Base-by-base conservation (phyloP, 2,329 filamentous ascomycete species). In the Fusarium phyllophilum region DNA sequence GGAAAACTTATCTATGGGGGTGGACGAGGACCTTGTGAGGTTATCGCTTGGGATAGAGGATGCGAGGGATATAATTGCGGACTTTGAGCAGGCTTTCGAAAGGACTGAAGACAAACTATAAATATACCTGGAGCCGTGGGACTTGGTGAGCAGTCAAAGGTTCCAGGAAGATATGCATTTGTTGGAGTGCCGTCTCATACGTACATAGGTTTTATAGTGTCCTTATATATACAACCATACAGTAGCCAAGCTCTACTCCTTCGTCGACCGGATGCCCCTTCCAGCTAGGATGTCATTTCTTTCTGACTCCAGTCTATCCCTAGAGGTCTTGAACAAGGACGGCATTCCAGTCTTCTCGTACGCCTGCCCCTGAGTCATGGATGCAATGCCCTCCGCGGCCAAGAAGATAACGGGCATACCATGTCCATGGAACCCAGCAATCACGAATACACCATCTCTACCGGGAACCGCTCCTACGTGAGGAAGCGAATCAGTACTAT, bases 121-220 rank as follows among this genome's bases (percentile, higher is more conserved):
- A 20, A n/a, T 39, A 13, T 8, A 5, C 0, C 24, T 41, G 8
- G 6, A 33, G 26, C 10, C 2, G 2, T 0, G 2, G 14, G 5
- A 15, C 26, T 20, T 24, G 3, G 7, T 11, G 17, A 2, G 9
- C 8, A 6, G 4, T 44, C 15, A 17, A 4, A 8, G 20, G 22
- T 5, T 31, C 6, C 8, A 56, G 8, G 15, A n/a, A 20, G 17
- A 44, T 1, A 3, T 6, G 9, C 0, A 24, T 24, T 31, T n/a
- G 20, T 14, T 13, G 9, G 22, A 54, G 29, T 15, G 0, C 20
- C 5, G 6, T 24, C 26, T 24, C 26, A 20, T n/a, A 13, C 17
- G 6, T 17, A n/a, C 39, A 36, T 29, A 22, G 7, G 2, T 11
- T 20, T 7, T 20, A 46, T 57, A 3, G n/a, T 22, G 29, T 46